A percentile compares a stretch with the other conserved stretches of the same genome.
Conservation (phyloP, 257 asterid species). For the Orobanche coerulescens region DNA sequence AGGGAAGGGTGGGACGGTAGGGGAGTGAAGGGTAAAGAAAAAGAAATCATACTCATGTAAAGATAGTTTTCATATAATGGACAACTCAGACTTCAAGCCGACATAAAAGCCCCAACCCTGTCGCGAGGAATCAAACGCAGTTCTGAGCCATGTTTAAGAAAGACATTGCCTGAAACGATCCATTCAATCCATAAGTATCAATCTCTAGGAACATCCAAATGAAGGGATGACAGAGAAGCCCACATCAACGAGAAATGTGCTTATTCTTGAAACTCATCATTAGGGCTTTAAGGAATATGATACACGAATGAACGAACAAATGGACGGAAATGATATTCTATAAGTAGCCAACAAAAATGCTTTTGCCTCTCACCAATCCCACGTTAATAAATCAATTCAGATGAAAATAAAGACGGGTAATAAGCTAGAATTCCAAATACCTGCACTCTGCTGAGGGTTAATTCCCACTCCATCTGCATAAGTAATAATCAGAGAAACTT, state of each 20-base stretch:
- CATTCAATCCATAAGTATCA: conserved; percentile 4
- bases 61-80: too few relatives aligned
- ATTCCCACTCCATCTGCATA: conserved; percentile 93
- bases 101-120: too few relatives aligned
- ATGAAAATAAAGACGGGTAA: neutral
- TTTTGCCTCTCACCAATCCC: conserved; percentile 6
- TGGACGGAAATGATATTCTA: neutral
- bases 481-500: conserved; percentile 8
- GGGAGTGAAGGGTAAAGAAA: too few relatives aligned
- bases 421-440: conserved; percentile 27
- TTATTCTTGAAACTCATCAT: too few relatives aligned
- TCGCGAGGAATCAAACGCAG: conserved; percentile 87
- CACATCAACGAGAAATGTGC: too few relatives aligned
- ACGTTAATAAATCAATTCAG: neutral
- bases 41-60: too few relatives aligned
- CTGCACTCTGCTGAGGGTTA: conserved; percentile 98
- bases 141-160: conserved; percentile 90
- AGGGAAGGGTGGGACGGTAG: too few relatives aligned
- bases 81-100: too few relatives aligned
- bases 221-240: too few relatives aligned
- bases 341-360: neutral
- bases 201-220: too few relatives aligned
- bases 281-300: neutral
- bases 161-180: conserved; percentile 68
- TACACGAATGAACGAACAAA: neutral